phyloP scores from a whole-genome alignment of 1,284 basidiomycete species.

The Heterobasidion annosum region DNA sequence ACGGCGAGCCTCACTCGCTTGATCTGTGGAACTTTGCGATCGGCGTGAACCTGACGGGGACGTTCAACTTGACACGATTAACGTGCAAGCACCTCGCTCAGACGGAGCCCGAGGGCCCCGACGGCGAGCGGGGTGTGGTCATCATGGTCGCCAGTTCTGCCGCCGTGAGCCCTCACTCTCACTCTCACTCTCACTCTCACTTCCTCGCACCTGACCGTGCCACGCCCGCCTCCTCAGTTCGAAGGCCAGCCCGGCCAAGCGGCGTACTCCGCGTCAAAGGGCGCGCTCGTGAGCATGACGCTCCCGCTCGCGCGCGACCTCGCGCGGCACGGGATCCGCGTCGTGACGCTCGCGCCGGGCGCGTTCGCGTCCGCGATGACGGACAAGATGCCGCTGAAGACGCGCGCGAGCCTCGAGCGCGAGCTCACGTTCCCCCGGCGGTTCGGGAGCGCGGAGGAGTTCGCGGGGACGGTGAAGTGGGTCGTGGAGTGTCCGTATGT shows the following conservation, averaged over 20 bases:
- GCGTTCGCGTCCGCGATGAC: constrained; percentile 41
- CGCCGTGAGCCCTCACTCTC: no score
- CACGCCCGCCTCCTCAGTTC: constrained; percentile 19
- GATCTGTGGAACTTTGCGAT: constrained; percentile 43
- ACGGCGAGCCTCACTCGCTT: constrained; percentile 35
- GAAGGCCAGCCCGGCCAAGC: constrained; percentile 42
- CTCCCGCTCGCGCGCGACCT: constrained; percentile 48
- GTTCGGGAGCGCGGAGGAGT: constrained; percentile 26
- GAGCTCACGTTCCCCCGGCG: constrained; percentile 12
- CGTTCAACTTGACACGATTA: constrained; percentile 46
- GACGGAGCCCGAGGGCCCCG: constrained; percentile 33
- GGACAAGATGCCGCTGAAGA: constrained; percentile 27
- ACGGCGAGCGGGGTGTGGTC: constrained; percentile 45
- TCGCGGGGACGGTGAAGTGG: constrained; percentile 43
- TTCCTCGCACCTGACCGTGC: neutral
- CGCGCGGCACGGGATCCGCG: constrained; percentile 38
- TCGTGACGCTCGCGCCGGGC: constrained; percentile 43
- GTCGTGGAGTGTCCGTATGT: constrained; percentile 42
- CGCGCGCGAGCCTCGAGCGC: constrained; percentile 18
- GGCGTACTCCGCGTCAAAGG: constrained; percentile 46
- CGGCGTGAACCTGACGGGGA: constrained; percentile 42
- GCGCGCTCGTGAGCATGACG: constrained; percentile 43
- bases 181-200: no score
- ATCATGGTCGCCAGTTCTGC: constrained; percentile 46
- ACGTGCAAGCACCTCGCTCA: constrained; percentile 37